phyloP scores from a whole-genome alignment of 176 grass and related monocot genomes.

The Oryza brachyantha region DNA sequence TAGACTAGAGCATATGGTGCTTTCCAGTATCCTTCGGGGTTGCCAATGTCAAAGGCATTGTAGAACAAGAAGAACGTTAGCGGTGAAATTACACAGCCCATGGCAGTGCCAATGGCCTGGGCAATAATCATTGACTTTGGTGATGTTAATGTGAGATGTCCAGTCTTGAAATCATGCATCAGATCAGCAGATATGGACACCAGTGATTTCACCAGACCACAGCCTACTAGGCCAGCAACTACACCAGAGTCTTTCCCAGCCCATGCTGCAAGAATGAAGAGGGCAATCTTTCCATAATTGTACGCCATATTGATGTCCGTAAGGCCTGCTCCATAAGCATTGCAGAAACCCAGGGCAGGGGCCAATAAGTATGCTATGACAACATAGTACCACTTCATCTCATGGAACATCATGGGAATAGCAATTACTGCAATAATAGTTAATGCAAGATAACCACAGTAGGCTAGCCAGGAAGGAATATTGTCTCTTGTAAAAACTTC shows the following conservation, averaged over 20 bases:
- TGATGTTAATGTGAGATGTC: slow-evolving; percentile 90
- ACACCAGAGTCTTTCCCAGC: slow-evolving; percentile 85
- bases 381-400: slow-evolving; percentile 96
- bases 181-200: slow-evolving; percentile 89
- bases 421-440: slow-evolving; percentile 45
- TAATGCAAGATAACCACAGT: slow-evolving; percentile 54
- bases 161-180: slow-evolving; percentile 98
- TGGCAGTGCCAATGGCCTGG: slow-evolving; percentile 87
- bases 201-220: slow-evolving; percentile 87
- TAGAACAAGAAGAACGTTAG: slow-evolving; percentile 94
- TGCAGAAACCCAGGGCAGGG: slow-evolving; percentile 92
- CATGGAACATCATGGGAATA: slow-evolving; percentile 83
- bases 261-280: slow-evolving; percentile 86
- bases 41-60: slow-evolving; percentile 91
- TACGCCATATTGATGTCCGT: slow-evolving; percentile 99
- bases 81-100: slow-evolving; percentile 87
- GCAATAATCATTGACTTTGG: slow-evolving; percentile 86
- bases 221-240: slow-evolving; percentile 80
- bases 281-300: slow-evolving; percentile 87
- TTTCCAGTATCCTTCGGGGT: slow-evolving; percentile 89
- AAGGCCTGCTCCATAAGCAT: slow-evolving; percentile 89
- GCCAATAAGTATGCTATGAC: slow-evolving; percentile 84
- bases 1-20: slow-evolving; percentile 94
- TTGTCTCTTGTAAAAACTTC: slow-evolving; percentile 71
- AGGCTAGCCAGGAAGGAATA: slow-evolving; percentile 71